phyloP scores from a whole-genome alignment of 2,329 filamentous ascomycete species.

The Aureobasidium namibiae region DNA sequence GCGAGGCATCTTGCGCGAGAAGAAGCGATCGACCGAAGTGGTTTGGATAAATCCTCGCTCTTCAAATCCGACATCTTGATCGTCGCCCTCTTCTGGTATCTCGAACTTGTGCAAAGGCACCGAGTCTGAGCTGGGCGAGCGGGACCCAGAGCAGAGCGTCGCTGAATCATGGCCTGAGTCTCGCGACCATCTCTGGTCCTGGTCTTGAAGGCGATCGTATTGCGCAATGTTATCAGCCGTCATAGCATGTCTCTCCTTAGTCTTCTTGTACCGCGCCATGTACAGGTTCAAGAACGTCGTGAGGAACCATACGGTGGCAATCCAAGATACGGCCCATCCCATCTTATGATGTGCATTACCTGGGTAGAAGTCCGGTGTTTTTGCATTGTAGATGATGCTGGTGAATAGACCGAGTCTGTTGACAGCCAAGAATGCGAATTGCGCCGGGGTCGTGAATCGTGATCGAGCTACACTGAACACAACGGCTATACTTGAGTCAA shows the following conservation, averaged over 20 bases:
- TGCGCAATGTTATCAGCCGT: slow-evolving; percentile 24
- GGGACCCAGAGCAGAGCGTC: slow-evolving; percentile 19
- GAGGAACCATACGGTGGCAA: slow-evolving; percentile 58
- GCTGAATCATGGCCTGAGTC: slow-evolving; percentile 29
- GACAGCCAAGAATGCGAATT: slow-evolving; percentile 46
- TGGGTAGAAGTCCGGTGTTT: slow-evolving; percentile 74
- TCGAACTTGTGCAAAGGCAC: slow-evolving; percentile 16
- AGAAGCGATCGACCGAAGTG: slow-evolving; percentile 19
- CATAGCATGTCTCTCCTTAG: slow-evolving; percentile 19
- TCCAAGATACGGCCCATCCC: slow-evolving; percentile 71
- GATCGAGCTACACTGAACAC: slow-evolving; percentile 81
- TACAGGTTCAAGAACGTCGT: slow-evolving; percentile 58
- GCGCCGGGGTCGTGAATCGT: slow-evolving; percentile 59
- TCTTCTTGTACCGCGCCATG: slow-evolving; percentile 29
- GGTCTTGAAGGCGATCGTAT: slow-evolving; percentile 30
- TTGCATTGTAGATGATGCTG: slow-evolving; percentile 62
- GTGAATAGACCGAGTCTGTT: slow-evolving; percentile 52
- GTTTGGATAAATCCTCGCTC: slow-evolving; percentile 36
- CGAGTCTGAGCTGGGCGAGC: slow-evolving; percentile 25
- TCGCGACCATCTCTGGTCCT: slow-evolving; percentile 31
- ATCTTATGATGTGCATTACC: slow-evolving; percentile 77
- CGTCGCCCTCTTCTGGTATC: slow-evolving; percentile 27
- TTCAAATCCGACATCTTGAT: slow-evolving; percentile 38
- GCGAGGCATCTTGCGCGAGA: slow-evolving; percentile 19
- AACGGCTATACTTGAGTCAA: slow-evolving; percentile 49